phyloP scores from a whole-genome alignment of 2,329 filamentous ascomycete species.

The Ophidiomyces ophidiicola region DNA sequence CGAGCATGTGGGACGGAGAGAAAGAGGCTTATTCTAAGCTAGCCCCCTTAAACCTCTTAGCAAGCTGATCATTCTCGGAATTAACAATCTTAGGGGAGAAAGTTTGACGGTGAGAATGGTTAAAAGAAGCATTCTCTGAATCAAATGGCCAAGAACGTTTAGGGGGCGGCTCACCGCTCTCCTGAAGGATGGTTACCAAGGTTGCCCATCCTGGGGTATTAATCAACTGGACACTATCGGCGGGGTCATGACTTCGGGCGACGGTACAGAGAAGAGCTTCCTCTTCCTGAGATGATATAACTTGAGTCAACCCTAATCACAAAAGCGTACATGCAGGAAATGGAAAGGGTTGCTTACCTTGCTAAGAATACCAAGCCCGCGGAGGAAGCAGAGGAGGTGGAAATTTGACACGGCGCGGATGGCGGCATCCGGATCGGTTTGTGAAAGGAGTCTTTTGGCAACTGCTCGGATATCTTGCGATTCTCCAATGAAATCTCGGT shows the following conservation, averaged over 20 bases:
- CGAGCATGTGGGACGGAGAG: constrained; percentile 2
- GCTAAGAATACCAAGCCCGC: constrained; percentile 64
- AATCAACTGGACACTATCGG: constrained; percentile 70
- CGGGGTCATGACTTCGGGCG: constrained; percentile 66
- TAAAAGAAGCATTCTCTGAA: constrained; percentile 28
- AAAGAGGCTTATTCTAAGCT: constrained; percentile 38
- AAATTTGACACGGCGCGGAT: constrained; percentile 75
- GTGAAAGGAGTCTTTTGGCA: constrained; percentile 55
- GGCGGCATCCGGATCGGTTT: constrained; percentile 49
- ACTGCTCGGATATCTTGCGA: constrained; percentile 64
- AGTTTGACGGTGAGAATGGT: constrained; percentile 9
- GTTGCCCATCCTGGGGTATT: constrained; percentile 89
- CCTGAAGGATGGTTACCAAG: constrained; percentile 81
- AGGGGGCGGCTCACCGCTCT: constrained; percentile 90
- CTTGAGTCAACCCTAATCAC: constrained; percentile 14
- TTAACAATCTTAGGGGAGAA: constrained; percentile 12
- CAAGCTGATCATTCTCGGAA: constrained; percentile 47
- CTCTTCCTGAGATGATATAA: constrained; percentile 59
- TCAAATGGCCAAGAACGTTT: constrained; percentile 47
- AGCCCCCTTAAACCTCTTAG: constrained; percentile 54
- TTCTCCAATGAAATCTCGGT: constrained; percentile 75
- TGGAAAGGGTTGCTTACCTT: constrained; percentile 47
- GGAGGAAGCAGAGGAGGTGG: constrained; percentile 80
- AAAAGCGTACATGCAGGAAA: constrained; percentile 4
- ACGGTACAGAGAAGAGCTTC: constrained; percentile 74